phyloP scores from a whole-genome alignment of 2,329 filamentous ascomycete genomes.

The Fusarium siculi region DNA sequence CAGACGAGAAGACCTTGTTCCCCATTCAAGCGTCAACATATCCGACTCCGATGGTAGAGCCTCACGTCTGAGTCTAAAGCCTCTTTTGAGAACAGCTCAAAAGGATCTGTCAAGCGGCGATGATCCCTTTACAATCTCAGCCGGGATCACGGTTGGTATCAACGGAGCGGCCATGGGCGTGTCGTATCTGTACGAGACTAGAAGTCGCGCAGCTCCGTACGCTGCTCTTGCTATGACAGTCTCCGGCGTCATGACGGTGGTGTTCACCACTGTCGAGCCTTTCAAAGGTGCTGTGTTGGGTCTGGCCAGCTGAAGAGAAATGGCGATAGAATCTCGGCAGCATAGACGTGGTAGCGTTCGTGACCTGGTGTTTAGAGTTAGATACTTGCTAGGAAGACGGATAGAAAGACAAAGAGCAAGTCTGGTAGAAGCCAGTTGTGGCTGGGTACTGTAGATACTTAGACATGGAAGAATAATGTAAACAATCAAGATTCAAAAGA shows the following conservation, averaged over 20 bases:
- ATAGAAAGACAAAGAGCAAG: slow-evolving; percentile 18
- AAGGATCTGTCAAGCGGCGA: slow-evolving; percentile 41
- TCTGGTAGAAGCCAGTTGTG: slow-evolving; percentile 9
- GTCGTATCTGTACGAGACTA: slow-evolving; percentile 65
- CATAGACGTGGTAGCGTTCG: slow-evolving; percentile 6
- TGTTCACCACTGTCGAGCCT: slow-evolving; percentile 61
- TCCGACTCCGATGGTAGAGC: slow-evolving; percentile 1
- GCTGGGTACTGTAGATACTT: slow-evolving; percentile 20
- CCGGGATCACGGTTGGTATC: slow-evolving; percentile 65
- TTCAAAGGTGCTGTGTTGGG: slow-evolving; percentile 53
- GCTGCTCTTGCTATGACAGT: slow-evolving; percentile 67
- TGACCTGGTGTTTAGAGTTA: slow-evolving; percentile 34
- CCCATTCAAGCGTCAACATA: background rate
- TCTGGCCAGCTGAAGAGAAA: slow-evolving; percentile 45
- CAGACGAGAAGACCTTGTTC: background rate
- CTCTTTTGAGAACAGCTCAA: slow-evolving; percentile 15
- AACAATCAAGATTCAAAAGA: slow-evolving; percentile 1
- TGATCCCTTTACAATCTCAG: slow-evolving; percentile 55
- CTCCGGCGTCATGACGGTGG: slow-evolving; percentile 66
- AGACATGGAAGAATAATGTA: slow-evolving; percentile 17
- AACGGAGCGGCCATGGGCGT: slow-evolving; percentile 71
- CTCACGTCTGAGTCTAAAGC: background rate
- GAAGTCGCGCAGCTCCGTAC: slow-evolving; percentile 64
- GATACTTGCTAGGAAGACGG: slow-evolving; percentile 18
- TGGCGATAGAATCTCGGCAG: background rate